phyloP scores from a whole-genome alignment of 108 stramenopile species.

The Aureococcus anophagefferens region DNA sequence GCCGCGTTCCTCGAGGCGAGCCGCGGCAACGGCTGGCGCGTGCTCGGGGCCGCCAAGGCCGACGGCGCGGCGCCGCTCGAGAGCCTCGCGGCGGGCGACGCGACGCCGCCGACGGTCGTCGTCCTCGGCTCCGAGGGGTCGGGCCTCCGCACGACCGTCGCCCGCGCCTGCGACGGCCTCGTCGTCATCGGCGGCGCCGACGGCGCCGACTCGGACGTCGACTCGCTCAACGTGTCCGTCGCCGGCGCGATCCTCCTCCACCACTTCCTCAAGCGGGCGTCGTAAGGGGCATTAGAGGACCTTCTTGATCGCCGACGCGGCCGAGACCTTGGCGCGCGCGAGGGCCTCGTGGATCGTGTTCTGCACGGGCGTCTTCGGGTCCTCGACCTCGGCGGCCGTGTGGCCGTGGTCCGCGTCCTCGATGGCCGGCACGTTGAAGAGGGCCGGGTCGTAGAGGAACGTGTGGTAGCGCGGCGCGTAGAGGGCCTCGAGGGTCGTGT shows the following conservation, averaged over 20 bases:
- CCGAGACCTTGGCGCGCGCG: too few species aligned
- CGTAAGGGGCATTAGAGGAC: too few species aligned
- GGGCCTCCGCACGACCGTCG: conserved; percentile 76
- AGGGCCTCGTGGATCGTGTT: too few species aligned
- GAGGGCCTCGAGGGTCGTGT: too few species aligned
- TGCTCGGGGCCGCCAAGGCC: conserved; percentile 58
- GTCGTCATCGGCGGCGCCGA: conserved; percentile 44
- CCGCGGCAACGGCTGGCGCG: conserved; percentile 73
- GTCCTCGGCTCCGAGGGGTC: conserved; percentile 92
- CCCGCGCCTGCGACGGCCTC: conserved; percentile 71
- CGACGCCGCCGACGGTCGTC: conserved; percentile 60
- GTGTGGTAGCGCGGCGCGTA: too few species aligned
- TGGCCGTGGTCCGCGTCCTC: too few species aligned
- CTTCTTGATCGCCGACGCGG: too few species aligned
- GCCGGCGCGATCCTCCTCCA: conserved; percentile 83
- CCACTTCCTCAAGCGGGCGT: conserved; percentile 46
- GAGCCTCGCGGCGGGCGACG: conserved; percentile 26
- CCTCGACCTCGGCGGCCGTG: too few species aligned
- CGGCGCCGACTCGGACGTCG: conserved; percentile 55
- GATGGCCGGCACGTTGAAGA: too few species aligned
- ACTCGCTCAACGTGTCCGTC: conserved; percentile 92
- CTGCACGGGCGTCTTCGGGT: too few species aligned
- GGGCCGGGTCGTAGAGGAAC: too few species aligned
- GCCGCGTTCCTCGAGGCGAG: conserved; percentile 60
- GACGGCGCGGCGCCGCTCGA: conserved; percentile 17